Evolutionary conservation across 2,329 filamentous ascomycete genomes (phyloP).

Genomic region (Fusarium ramigenum): DNA sequence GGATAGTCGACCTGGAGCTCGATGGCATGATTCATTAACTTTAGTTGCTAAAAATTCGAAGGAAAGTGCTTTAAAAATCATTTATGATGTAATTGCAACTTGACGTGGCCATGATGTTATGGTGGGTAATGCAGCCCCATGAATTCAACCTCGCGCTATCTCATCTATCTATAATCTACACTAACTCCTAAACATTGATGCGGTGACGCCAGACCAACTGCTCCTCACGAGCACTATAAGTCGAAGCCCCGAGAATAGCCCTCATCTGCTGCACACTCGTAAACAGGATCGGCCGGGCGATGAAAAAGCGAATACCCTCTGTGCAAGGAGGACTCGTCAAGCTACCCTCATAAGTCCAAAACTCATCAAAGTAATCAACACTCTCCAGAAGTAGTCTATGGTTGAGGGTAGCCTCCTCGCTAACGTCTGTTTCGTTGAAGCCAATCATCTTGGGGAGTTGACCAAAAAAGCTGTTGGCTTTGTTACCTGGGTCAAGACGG

Average conservation of each 20-base stretch:
- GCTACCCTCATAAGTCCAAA: conserved; percentile 35
- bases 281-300: conserved; percentile 28
- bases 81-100: too few relatives aligned
- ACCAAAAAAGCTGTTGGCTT: conserved; percentile 5
- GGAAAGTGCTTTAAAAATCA: too few relatives aligned
- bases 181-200: conserved; percentile 9
- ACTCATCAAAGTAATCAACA: conserved; percentile 28
- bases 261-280: conserved; percentile 34
- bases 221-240: conserved; percentile 27
- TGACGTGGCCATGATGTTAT: too few relatives aligned
- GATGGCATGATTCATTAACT: too few relatives aligned
- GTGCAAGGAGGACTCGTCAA: conserved; percentile 33
- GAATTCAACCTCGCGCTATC: fast-evolving
- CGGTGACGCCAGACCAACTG: conserved; percentile 33
- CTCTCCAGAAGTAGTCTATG: conserved; percentile 20
- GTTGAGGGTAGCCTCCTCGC: neutral
- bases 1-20: too few relatives aligned
- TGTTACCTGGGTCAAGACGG: conserved; percentile 26
- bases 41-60: too few relatives aligned
- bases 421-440: conserved; percentile 18
- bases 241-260: conserved; percentile 28
- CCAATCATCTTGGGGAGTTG: conserved; percentile 23
- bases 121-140: too few relatives aligned
- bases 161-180: fast-evolving
- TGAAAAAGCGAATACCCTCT: conserved; percentile 29